Evolutionary conservation across 352 stramenopile genomes (phyloP).

Genomic region (Peronospora belbahrii): DNA sequence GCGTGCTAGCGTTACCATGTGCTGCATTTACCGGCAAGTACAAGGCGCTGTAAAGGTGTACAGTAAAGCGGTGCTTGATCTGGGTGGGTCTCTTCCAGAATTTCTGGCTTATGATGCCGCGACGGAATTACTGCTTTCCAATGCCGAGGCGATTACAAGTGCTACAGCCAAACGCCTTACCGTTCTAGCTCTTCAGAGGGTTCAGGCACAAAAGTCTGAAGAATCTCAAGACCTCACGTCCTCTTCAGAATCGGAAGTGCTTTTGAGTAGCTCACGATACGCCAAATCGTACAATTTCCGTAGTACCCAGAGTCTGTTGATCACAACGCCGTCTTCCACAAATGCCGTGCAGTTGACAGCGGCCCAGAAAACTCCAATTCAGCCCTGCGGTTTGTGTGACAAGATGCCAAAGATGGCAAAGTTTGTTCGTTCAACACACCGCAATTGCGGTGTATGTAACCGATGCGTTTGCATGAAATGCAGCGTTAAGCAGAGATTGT

Average conservation of each 20-base stretch:
- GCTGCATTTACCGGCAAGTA: conserved; percentile 57
- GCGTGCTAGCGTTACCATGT: conserved; percentile 44
- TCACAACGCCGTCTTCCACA: neutral
- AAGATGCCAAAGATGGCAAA: conserved; percentile 28
- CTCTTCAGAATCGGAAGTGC: conserved; percentile 15
- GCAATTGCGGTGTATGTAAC: conserved; percentile 39
- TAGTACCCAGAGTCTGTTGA: conserved; percentile 15
- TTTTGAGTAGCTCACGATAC: conserved; percentile 12
- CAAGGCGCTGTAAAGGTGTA: conserved; percentile 41
- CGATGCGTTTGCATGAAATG: conserved; percentile 41
- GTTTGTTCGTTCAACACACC: conserved; percentile 22
- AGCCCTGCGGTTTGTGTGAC: conserved; percentile 21
- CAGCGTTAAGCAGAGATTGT: conserved; percentile 39
- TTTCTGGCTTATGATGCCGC: conserved; percentile 43
- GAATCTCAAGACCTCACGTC: conserved; percentile 15
- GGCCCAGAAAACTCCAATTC: conserved; percentile 11
- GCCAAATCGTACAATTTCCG: conserved; percentile 17
- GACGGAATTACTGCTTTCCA: conserved; percentile 36
- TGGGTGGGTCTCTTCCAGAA: conserved; percentile 36
- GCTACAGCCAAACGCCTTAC: conserved; percentile 46
- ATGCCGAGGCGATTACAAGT: conserved; percentile 27
- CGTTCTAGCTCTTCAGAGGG: conserved; percentile 3
- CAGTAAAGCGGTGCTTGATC: conserved; percentile 46
- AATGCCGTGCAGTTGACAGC: neutral
- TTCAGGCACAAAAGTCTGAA: conserved; percentile 2